Base-by-base conservation (phyloP, 2,329 filamentous ascomycete genomes). In the Dothiorella sarmentorum region DNA sequence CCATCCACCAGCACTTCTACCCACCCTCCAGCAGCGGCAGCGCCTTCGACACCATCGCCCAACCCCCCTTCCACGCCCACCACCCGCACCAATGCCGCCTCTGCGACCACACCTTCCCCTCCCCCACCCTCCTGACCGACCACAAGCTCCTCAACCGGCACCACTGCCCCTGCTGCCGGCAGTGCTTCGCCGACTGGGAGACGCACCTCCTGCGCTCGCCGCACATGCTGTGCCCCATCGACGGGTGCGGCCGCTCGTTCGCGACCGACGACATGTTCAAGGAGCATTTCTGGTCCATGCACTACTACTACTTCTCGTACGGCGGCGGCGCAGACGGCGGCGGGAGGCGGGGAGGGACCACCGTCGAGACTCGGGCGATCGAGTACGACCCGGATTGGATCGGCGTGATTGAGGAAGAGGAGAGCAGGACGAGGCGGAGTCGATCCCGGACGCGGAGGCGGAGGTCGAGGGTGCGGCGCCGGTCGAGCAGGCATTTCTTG, bases 171-270 rank as follows among this genome's bases (percentile, higher is more conserved):
- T 33, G 31, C 6, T 52, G 47, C 22, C 47, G 47, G 3, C 29
- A 52, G n/a, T 52, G 47, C 47, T 52, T 52, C 47, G 29, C 47
- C 18, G 24, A 18, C 18, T 52, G 47, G 47, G 20, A 35, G 18
- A 31, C 33, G 20, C 47, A 52, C 20, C 3, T 31, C 10, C 10
- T 11, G 29, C 3, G 10, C 29, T 9, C 15, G 15, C 35, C 35
- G 35, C 35, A 38, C 35, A 38, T 7, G 4, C 7, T 9, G 4
- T 38, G 35, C 35, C 35, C 35, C 13, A 18, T 38, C 35, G 35
- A 38, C 35, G 35, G 35, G 35, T 38, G 35, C 35, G 35, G 17
- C 15, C 35, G 17, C 10, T 26, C n/a, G 7, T 43, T 24, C 22
- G 13, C 40, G 2, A 43, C 15, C 22, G 42, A 35, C 29, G 47